Percentiles rank a stretch among this genome's conserved stretches.
Conservation (phyloP, 208 protist species). For the Leishmania martiniquensis region DNA sequence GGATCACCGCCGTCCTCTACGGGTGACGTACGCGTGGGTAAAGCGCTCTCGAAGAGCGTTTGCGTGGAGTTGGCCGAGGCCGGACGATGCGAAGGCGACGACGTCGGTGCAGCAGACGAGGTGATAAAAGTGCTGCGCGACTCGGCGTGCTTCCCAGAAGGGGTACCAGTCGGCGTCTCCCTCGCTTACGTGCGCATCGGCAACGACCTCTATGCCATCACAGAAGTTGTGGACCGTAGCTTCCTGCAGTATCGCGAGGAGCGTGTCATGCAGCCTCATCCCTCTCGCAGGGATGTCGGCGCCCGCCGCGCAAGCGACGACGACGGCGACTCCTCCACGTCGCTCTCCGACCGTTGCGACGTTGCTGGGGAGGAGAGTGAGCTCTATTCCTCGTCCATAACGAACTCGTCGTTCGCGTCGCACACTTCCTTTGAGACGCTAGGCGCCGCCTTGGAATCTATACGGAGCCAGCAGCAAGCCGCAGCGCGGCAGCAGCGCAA, state of each 20-base stretch:
- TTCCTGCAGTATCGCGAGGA: conserved; percentile 77
- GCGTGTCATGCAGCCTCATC: conserved; percentile 35
- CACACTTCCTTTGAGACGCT: conserved; percentile 9
- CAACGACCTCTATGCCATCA: conserved; percentile 69
- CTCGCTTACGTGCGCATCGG: conserved; percentile 70
- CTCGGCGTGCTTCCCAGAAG: conserved; percentile 34
- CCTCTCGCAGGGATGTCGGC: neutral
- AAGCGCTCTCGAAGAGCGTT: neutral
- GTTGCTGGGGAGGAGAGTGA: neutral
- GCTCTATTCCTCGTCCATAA: neutral
- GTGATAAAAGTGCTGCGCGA: conserved; percentile 31
- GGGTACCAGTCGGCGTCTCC: conserved; percentile 45
- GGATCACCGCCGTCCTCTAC: neutral
- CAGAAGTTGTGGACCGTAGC: conserved; percentile 61
- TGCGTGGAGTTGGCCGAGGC: neutral
- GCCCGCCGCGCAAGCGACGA: neutral
- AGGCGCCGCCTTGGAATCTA: conserved; percentile 19
- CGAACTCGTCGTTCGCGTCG: conserved; percentile 10
- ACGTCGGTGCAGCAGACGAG: neutral
- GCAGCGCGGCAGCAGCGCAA: conserved; percentile 19
- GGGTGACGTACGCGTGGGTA: neutral
- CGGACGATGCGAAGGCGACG: neutral
- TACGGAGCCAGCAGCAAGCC: conserved; percentile 20
- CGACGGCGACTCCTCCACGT: conserved; percentile 1
- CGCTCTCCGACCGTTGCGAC: conserved; percentile 14